phyloP scores from a whole-genome alignment of 2,329 filamentous ascomycete species.

The Pseudogymnoascus sp. region DNA sequence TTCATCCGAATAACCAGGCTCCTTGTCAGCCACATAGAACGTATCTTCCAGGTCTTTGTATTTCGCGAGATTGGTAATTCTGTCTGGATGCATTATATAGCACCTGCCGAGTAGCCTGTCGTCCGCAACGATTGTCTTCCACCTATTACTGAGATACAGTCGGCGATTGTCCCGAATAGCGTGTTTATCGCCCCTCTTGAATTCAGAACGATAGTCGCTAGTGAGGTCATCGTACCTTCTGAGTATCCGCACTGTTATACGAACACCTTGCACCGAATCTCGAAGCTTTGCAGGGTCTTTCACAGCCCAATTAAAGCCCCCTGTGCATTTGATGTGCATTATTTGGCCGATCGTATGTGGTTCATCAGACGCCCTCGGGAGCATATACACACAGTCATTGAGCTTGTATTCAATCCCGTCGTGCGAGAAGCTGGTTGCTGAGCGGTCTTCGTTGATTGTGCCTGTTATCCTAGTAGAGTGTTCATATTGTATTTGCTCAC shows the following conservation, averaged over 20 bases:
- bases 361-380: background rate
- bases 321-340: background rate
- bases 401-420: background rate
- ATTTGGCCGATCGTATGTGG: background rate
- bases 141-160: conserved; percentile 11
- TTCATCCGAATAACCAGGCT: background rate
- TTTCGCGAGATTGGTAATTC: conserved; percentile 16
- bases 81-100: conserved; percentile 12
- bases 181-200: background rate
- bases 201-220: background rate
- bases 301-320: background rate
- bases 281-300: background rate
- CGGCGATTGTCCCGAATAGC: conserved; percentile 15
- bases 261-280: background rate
- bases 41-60: conserved; percentile 18
- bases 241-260: background rate
- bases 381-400: background rate
- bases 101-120: conserved; percentile 18
- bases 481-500: background rate
- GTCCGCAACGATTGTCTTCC: background rate
- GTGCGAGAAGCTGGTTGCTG: background rate
- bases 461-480: background rate
- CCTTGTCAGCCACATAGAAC: conserved; percentile 17
- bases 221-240: conserved; percentile 1
- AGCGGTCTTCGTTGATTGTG: background rate